A percentile compares a stretch with the other conserved stretches of the same genome.
Conservation (phyloP, 176 grass and related monocot genomes). For the Ananas comosus region DNA sequence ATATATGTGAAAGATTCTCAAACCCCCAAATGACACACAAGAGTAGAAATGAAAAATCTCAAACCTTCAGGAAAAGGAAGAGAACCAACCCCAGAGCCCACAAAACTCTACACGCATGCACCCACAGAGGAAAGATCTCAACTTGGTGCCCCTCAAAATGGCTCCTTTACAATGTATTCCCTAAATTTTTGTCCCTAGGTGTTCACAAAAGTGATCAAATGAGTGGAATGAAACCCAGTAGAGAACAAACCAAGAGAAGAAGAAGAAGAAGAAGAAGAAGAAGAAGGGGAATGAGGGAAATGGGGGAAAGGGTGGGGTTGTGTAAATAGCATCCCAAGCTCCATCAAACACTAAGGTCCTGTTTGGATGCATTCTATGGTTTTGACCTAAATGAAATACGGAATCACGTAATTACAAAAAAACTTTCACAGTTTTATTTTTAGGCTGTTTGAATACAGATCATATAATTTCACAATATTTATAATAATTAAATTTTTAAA, state of each 20-base stretch:
- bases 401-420: no score
- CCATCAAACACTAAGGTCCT: neutral
- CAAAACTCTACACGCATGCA: neutral
- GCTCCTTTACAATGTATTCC: neutral
- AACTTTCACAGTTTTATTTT: no score
- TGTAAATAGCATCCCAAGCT: neutral
- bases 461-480: no score
- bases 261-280: neutral
- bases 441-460: no score
- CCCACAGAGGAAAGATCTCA: neutral
- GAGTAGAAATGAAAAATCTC: neutral
- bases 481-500: no score
- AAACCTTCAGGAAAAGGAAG: neutral
- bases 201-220: no score
- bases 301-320: neutral
- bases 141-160: neutral
- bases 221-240: no score
- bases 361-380: no score
- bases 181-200: no score
- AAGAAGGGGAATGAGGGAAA: neutral
- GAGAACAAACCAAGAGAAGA: no score
- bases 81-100: neutral
- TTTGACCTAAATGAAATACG: no score
- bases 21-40: neutral
- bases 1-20: no score